phyloP scores from a whole-genome alignment of 2,329 filamentous ascomycete genomes.

The Hypoxylon sp. region DNA sequence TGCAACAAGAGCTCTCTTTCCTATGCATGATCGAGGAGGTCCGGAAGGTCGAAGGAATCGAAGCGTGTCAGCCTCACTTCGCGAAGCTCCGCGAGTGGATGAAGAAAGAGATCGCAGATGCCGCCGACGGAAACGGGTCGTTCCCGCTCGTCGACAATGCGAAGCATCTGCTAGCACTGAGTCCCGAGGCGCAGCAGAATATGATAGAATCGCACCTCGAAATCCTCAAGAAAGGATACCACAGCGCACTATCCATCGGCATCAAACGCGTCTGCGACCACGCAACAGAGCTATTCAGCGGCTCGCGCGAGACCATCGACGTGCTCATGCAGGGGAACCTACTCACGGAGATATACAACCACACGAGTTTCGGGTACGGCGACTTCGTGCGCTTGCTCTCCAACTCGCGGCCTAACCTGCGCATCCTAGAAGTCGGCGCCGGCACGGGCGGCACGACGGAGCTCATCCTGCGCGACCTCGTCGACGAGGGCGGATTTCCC shows the following conservation, averaged over 20 bases:
- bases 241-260: conserved; percentile 37
- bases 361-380: conserved; percentile 44
- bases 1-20: conserved; percentile 51
- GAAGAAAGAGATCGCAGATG: conserved; percentile 40
- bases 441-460: conserved; percentile 49
- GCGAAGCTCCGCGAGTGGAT: conserved; percentile 50
- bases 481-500: conserved; percentile 41
- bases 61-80: conserved; percentile 47
- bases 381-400: conserved; percentile 41
- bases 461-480: conserved; percentile 43
- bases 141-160: conserved; percentile 39
- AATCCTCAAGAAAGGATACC: conserved; percentile 38
- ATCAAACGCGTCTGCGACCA: conserved; percentile 45
- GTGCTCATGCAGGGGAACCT: conserved; percentile 51
- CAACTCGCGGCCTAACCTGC: conserved; percentile 33
- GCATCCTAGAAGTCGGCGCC: conserved; percentile 48
- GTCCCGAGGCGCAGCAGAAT: conserved; percentile 6
- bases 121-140: conserved; percentile 14
- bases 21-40: conserved; percentile 48
- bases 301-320: conserved; percentile 48
- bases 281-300: conserved; percentile 43
- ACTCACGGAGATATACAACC: conserved; percentile 51
- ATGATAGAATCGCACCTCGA: conserved; percentile 37
- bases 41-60: conserved; percentile 37
- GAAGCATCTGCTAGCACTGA: conserved; percentile 17